Evolutionary conservation across 2,329 filamentous ascomycete species (phyloP).

Genomic region (Cytospora piceae): DNA sequence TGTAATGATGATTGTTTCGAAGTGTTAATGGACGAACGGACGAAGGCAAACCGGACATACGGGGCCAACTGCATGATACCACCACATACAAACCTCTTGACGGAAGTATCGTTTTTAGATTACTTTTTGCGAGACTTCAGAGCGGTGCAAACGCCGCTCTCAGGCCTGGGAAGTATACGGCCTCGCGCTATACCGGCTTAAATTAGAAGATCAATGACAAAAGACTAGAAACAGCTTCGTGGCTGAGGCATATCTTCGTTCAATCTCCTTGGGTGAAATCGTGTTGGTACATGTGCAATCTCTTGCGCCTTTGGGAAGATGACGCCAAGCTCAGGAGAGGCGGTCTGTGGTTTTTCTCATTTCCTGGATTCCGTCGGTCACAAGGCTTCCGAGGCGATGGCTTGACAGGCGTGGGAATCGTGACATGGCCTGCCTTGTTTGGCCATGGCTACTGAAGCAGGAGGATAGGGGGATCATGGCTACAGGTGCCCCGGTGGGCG

Average conservation of each 20-base stretch:
- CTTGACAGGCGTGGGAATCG: background rate
- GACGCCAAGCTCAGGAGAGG: background rate
- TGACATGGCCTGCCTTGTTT: background rate
- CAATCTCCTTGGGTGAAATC: background rate
- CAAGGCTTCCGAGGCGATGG: background rate
- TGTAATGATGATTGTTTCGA: slow-evolving; percentile 1
- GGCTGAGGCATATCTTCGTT: background rate
- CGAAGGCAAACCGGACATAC: background rate
- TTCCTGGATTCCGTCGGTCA: background rate
- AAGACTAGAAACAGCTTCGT: background rate
- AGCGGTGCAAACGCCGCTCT: background rate
- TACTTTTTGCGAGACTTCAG: background rate
- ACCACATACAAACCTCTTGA: background rate
- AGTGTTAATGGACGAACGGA: background rate
- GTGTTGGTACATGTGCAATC: background rate
- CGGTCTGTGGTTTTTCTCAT: background rate
- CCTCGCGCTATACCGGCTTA: background rate
- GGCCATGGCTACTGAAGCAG: no score
- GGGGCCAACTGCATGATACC: slow-evolving; percentile 3
- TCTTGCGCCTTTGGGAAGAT: background rate
- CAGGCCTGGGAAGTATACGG: background rate
- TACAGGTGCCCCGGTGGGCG: no score
- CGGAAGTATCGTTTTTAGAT: background rate
- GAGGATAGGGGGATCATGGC: no score
- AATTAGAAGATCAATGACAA: background rate